These are phyloP conservation scores for Aspergillus sp. DNA, from an alignment of 2,329 filamentous ascomycete species.

Conservation along the genomic window DNA sequence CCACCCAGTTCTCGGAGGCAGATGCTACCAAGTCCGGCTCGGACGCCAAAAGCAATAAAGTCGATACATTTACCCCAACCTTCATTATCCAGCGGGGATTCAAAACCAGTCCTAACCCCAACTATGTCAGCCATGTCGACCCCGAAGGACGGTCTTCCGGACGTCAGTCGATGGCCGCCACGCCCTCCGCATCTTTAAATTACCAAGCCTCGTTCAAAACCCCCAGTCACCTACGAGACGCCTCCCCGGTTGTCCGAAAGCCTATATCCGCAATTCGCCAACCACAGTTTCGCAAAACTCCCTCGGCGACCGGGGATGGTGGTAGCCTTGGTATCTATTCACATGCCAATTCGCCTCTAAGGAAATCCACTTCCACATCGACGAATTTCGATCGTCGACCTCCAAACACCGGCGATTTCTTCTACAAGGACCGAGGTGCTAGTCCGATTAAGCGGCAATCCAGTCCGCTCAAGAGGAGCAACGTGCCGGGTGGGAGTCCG, in stretches of 20 bases:
- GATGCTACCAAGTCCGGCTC: constrained; percentile 37
- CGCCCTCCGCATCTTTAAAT: constrained; percentile 42
- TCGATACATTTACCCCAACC: constrained; percentile 63
- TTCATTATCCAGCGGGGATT: constrained; percentile 72
- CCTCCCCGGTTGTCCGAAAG: constrained; percentile 43
- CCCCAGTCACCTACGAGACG: constrained; percentile 48
- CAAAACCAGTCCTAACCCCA: constrained; percentile 77
- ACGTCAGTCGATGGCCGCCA: constrained; percentile 42
- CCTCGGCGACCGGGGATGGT: constrained; percentile 56
- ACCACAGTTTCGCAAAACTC: constrained; percentile 52
- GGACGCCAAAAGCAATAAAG: constrained; percentile 50
- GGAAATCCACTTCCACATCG: constrained; percentile 70
- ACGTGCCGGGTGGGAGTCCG: constrained; percentile 38
- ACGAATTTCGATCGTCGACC: constrained; percentile 49
- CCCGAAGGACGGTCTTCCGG: constrained; percentile 54
- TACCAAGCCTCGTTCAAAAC: constrained; percentile 35
- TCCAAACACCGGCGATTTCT: constrained; percentile 41
- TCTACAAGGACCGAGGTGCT: constrained; percentile 34
- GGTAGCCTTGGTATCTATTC: constrained; percentile 78
- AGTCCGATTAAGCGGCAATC: constrained; percentile 40
- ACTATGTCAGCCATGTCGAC: constrained; percentile 71
- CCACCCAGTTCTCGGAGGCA: constrained; percentile 67
- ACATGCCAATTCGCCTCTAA: constrained; percentile 78
- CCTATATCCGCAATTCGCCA: constrained; percentile 52
- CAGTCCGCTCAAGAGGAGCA: constrained; percentile 46